phyloP scores from a whole-genome alignment of 768 basidiomycete species.

The Mycena albidolilacea region DNA sequence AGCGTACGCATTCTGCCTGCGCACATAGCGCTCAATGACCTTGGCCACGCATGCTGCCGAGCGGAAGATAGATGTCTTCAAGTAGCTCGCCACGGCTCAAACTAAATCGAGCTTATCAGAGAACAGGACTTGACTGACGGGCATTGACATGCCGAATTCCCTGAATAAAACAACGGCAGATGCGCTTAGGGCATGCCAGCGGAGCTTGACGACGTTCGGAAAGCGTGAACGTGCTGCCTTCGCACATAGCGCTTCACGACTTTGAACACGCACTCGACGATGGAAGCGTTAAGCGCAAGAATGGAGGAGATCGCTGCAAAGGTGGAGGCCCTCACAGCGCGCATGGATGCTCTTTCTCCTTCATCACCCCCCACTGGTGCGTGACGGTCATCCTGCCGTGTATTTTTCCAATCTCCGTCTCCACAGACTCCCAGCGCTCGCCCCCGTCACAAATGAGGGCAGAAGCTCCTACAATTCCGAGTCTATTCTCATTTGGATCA shows the following conservation, averaged over 20 bases:
- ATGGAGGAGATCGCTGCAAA: constrained; percentile 15
- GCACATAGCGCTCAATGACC: background rate
- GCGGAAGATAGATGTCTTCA: constrained; percentile 18
- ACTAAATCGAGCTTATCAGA: background rate
- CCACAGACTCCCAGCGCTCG: constrained; percentile 18
- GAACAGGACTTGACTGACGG: constrained; percentile 14
- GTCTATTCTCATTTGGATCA: background rate
- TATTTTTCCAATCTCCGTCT: constrained; percentile 11
- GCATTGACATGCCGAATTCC: constrained; percentile 12
- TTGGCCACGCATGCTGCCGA: constrained; percentile 1
- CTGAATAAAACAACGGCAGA: constrained; percentile 6
- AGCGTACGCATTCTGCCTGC: background rate
- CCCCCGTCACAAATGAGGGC: constrained; percentile 12
- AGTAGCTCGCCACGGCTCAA: constrained; percentile 13
- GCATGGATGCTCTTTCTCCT: constrained; percentile 17
- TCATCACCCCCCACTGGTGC: constrained; percentile 14
- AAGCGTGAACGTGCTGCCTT: background rate
- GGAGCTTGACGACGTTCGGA: constrained; percentile 1
- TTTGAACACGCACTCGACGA: constrained; percentile 19
- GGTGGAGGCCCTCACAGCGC: constrained; percentile 21
- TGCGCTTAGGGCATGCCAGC: constrained; percentile 15
- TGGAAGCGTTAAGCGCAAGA: constrained; percentile 10
- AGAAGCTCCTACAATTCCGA: constrained; percentile 14
- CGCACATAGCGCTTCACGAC: constrained; percentile 13
- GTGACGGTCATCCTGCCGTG: constrained; percentile 14